Evolutionary conservation across 1,284 basidiomycete genomes (phyloP).

Genomic region (Rhizoctonia solani): DNA sequence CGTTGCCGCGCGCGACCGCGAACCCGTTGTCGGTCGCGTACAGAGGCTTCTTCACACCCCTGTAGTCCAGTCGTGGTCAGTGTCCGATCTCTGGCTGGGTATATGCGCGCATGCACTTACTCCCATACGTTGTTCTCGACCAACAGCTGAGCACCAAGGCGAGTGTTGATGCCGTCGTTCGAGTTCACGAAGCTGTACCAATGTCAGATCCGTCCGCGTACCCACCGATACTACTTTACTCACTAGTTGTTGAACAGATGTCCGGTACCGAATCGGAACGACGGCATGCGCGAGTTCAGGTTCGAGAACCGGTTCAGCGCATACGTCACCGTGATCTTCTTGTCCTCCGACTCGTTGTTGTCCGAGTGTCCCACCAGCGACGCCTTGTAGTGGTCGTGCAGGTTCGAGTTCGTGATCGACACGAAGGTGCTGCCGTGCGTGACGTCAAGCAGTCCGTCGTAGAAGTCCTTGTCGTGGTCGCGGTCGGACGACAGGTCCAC

Average conservation of each 20-base stretch:
- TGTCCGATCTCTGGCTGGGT: background rate
- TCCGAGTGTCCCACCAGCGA: too few relatives aligned
- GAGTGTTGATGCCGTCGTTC: slow-evolving; percentile 56
- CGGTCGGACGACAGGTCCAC: slow-evolving; percentile 49
- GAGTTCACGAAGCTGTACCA: slow-evolving; percentile 51
- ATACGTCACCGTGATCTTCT: slow-evolving; percentile 12
- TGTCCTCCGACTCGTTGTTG: slow-evolving; percentile 47
- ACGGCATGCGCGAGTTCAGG: slow-evolving; percentile 42
- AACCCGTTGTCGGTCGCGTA: too few relatives aligned
- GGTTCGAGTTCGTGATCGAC: slow-evolving; percentile 50
- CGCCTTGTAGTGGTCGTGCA: slow-evolving; percentile 53
- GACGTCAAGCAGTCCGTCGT: slow-evolving; percentile 34
- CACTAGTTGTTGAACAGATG: slow-evolving; percentile 23
- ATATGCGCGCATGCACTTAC: background rate
- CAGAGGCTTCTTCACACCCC: slow-evolving; percentile 47
- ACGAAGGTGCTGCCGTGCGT: slow-evolving; percentile 51
- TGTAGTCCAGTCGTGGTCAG: background rate
- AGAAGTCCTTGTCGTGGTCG: slow-evolving; percentile 50
- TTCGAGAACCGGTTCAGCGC: slow-evolving; percentile 39
- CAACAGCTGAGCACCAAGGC: slow-evolving; percentile 46
- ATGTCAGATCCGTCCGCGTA: too few relatives aligned
- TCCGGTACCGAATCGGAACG: slow-evolving; percentile 45
- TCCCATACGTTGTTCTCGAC: slow-evolving; percentile 55
- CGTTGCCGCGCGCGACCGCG: too few relatives aligned
- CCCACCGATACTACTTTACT: background rate